Evolutionary conservation across 306 rosid genomes (phyloP).

Genomic region (Hippophae gyantsensis): DNA sequence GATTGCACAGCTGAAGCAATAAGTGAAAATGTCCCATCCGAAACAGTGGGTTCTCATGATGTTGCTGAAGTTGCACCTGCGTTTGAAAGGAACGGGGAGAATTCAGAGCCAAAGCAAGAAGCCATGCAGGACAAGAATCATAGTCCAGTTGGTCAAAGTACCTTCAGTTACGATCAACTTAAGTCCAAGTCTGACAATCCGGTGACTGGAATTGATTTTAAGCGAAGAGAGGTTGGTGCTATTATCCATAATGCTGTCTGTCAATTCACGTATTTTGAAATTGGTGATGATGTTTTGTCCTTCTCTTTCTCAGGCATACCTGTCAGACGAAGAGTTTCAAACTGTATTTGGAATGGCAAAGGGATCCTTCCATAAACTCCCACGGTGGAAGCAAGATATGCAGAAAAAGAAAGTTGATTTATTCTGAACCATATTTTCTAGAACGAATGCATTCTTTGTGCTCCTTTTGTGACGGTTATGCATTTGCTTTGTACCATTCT

Average conservation of each 20-base stretch:
- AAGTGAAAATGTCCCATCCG: constrained; percentile 44
- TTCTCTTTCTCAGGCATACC: constrained; percentile 54
- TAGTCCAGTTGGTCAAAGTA: constrained; percentile 27
- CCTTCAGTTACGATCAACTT: constrained; percentile 75
- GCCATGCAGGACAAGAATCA: constrained; percentile 32
- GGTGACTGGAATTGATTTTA: constrained; percentile 78
- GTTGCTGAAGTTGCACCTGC: constrained; percentile 33
- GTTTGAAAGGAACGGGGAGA: constrained; percentile 36
- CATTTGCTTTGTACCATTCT: constrained; percentile 32
- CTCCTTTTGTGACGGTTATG: constrained; percentile 29
- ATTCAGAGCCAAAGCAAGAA: constrained; percentile 53
- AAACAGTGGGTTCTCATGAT: constrained; percentile 53
- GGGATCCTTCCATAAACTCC: constrained; percentile 75
- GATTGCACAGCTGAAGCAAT: constrained; percentile 37
- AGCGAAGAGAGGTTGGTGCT: constrained; percentile 77
- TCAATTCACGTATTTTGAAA: not conserved
- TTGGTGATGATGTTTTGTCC: constrained; percentile 14
- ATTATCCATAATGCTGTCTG: constrained; percentile 11
- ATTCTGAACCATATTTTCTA: constrained; percentile 36
- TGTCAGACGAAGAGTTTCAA: constrained; percentile 71
- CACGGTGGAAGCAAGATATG: constrained; percentile 99
- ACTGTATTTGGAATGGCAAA: constrained; percentile 56
- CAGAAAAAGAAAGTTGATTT: constrained; percentile 79
- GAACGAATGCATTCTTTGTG: constrained; percentile 17
- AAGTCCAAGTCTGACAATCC: constrained; percentile 71